These are phyloP conservation scores for Candida sp. DNA, from an alignment of 1,139 yeast genomes.

Conservation along the genomic window DNA sequence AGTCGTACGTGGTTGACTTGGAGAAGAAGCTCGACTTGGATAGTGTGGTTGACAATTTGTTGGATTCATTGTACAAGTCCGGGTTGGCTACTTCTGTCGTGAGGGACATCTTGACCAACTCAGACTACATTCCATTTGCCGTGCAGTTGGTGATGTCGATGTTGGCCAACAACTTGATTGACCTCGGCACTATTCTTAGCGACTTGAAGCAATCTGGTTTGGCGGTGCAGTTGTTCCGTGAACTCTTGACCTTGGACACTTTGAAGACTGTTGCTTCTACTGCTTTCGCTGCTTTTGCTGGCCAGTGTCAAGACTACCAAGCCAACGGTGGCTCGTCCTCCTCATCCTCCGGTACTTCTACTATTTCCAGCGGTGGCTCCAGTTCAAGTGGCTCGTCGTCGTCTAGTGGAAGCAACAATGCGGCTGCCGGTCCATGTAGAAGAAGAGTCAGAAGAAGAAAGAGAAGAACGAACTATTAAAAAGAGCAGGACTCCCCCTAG, in stretches of 20 bases:
- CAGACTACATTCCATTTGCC: slow-evolving; percentile 42
- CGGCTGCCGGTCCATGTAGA: slow-evolving; percentile 29
- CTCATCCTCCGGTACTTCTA: slow-evolving; percentile 13
- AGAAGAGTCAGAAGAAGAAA: slow-evolving; percentile 45
- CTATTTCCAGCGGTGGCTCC: slow-evolving; percentile 13
- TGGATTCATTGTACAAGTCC: slow-evolving; percentile 44
- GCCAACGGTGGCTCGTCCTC: slow-evolving; percentile 10
- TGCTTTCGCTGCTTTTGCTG: slow-evolving; percentile 48
- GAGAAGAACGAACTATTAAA: slow-evolving; percentile 19
- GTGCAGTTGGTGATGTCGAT: slow-evolving; percentile 35
- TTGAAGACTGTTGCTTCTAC: slow-evolving; percentile 41
- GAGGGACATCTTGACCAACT: slow-evolving; percentile 42
- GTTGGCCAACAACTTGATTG: slow-evolving; percentile 33
- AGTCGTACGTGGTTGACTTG: slow-evolving; percentile 11
- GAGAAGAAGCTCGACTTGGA: slow-evolving; percentile 30
- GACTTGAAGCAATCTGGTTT: slow-evolving; percentile 44
- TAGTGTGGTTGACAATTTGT: slow-evolving; percentile 37
- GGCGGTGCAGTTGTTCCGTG: slow-evolving; percentile 37
- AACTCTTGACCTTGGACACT: slow-evolving; percentile 37
- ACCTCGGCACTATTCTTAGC: slow-evolving; percentile 27
- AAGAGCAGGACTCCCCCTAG: slow-evolving; percentile 3
- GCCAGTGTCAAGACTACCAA: slow-evolving; percentile 31
- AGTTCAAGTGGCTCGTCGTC: slow-evolving; percentile 4
- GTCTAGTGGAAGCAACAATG: slow-evolving; percentile 12
- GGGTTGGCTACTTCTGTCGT: slow-evolving; percentile 50